phyloP scores from a whole-genome alignment of 1,284 basidiomycete genomes.

The Puccinia triticina region DNA sequence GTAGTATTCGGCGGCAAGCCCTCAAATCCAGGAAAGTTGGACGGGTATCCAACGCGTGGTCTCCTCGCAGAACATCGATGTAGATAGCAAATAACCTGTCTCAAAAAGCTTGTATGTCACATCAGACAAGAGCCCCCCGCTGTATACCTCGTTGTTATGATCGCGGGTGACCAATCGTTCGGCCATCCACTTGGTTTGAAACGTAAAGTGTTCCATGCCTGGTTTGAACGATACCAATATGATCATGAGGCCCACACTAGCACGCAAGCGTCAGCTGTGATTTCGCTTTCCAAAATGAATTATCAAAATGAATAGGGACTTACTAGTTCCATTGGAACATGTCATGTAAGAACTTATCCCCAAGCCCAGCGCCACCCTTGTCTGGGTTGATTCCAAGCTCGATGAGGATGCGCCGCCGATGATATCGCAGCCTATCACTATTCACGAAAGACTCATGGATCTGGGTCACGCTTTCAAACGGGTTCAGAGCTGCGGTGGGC shows the following conservation, averaged over 20 bases:
- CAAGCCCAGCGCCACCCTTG: neutral
- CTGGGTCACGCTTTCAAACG: too few species aligned
- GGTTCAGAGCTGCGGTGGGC: neutral
- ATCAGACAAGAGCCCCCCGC: too few species aligned
- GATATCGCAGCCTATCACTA: neutral
- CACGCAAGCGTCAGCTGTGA: too few species aligned
- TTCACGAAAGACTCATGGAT: neutral
- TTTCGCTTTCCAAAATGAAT: neutral
- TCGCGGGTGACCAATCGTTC: neutral
- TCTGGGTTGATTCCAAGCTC: neutral
- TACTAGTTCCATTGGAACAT: conserved; percentile 10
- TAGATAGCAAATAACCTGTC: conserved; percentile 16
- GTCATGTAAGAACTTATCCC: too few species aligned
- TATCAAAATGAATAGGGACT: neutral
- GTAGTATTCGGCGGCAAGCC: too few species aligned
- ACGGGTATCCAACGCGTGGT: neutral
- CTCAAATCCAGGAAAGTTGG: too few species aligned
- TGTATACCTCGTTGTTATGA: neutral
- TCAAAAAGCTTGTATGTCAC: too few species aligned
- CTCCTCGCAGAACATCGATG: too few species aligned
- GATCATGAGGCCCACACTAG: neutral
- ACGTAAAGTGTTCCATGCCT: neutral
- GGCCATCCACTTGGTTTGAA: conserved; percentile 5
- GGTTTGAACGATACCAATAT: neutral
- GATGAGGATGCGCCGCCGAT: neutral